These are phyloP conservation scores for Leccinum uliginosum DNA, from an alignment of 768 basidiomycete species.

Conservation along the genomic window DNA sequence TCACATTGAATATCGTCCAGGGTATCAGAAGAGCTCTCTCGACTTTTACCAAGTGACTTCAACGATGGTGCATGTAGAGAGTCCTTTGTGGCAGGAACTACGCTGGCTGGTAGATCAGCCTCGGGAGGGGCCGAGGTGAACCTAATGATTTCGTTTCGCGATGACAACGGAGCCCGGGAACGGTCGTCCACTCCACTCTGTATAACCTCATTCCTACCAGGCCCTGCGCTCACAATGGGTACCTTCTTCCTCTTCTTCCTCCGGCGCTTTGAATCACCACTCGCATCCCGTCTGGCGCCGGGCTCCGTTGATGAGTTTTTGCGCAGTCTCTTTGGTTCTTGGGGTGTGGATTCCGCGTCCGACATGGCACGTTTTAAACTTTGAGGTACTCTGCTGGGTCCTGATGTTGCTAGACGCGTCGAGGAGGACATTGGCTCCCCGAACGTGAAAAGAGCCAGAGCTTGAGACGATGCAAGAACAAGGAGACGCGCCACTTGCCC, in stretches of 20 bases:
- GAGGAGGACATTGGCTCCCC: constrained; percentile 21
- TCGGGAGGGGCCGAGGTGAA: constrained; percentile 21
- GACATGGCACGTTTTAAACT: constrained; percentile 20
- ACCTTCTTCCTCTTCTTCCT: constrained; percentile 29
- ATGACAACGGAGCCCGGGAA: constrained; percentile 16
- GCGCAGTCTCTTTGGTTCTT: constrained; percentile 23
- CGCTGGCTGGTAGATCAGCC: constrained; percentile 1
- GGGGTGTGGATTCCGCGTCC: constrained; percentile 20
- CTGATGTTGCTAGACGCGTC: constrained; percentile 19
- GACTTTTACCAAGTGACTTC: not conserved
- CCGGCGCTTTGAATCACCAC: constrained; percentile 24
- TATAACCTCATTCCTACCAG: constrained; percentile 9
- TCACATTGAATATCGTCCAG: not conserved
- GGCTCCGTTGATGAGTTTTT: constrained; percentile 17
- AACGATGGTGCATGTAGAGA: not conserved
- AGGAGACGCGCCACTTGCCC: constrained; percentile 1
- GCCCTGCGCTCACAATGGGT: constrained; percentile 15
- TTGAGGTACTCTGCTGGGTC: constrained; percentile 3
- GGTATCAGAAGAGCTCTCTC: not conserved
- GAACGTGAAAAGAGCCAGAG: not conserved
- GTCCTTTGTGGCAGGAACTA: not conserved
- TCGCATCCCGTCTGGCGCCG: constrained; percentile 13
- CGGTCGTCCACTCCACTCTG: constrained; percentile 8
- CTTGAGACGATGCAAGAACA: not conserved
- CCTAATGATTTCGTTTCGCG: constrained; percentile 25